A percentile compares a stretch with the other conserved stretches of the same genome.
These are phyloP conservation scores for Leccinum fuscescens DNA, from an alignment of 1,284 basidiomycete genomes.

Conservation along the genomic window DNA sequence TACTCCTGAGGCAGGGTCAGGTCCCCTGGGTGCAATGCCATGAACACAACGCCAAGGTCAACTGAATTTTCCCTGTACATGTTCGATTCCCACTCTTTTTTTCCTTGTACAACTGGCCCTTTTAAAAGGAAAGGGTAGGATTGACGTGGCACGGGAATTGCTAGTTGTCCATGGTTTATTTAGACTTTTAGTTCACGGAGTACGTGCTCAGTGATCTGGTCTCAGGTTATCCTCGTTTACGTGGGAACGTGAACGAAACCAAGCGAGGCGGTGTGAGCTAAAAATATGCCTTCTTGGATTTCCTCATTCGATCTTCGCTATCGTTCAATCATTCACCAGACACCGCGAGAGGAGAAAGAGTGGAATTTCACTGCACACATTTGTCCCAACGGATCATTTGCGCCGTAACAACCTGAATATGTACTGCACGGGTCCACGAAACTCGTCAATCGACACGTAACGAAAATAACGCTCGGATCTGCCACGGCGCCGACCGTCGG, in stretches of 20 bases:
- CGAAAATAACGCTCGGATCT: neutral
- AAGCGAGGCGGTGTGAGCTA: constrained; percentile 27
- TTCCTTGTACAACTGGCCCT: constrained; percentile 6
- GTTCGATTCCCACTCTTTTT: constrained; percentile 10
- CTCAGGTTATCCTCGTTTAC: constrained; percentile 19
- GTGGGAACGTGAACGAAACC: constrained; percentile 17
- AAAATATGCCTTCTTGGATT: constrained; percentile 25
- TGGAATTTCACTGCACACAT: constrained; percentile 13
- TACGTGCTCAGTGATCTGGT: constrained; percentile 1
- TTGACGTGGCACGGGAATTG: constrained; percentile 14
- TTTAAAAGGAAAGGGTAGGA: constrained; percentile 11
- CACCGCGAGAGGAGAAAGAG: constrained; percentile 16
- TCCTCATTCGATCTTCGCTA: constrained; percentile 9
- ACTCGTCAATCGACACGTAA: constrained; percentile 10
- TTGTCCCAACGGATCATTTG: constrained; percentile 11
- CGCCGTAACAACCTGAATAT: neutral
- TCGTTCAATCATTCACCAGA: constrained; percentile 7
- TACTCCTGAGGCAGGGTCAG: constrained; percentile 11
- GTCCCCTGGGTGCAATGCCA: constrained; percentile 7
- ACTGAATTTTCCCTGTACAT: constrained; percentile 11
- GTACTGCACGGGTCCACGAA: neutral
- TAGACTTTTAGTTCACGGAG: constrained; percentile 26
- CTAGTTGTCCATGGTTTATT: constrained; percentile 17
- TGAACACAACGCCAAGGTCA: constrained; percentile 3
- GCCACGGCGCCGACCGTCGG: constrained; percentile 9